Base-by-base conservation (phyloP, 306 rosid species). In the Acacia crassicarpa region DNA sequence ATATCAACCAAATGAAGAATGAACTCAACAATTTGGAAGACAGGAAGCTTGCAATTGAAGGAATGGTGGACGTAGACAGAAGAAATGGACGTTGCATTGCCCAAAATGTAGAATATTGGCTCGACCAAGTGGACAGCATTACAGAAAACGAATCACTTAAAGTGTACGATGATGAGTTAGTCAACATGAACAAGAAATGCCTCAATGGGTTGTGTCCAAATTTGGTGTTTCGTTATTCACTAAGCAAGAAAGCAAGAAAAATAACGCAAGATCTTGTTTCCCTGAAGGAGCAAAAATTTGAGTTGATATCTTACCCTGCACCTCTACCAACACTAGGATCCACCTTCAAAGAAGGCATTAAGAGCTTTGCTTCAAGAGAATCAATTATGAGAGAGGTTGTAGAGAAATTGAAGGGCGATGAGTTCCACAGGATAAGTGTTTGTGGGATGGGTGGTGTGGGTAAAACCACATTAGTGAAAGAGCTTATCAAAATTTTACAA, bases 401-500 rank as follows among this genome's bases (percentile, higher is more conserved):
- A 16, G 63, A 58, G 46, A 75, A 25, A 33, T 2, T 80, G 38
- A 46, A 75, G 22, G 53, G 49, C 46, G 87, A 84, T 2, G 8
- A 68, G 11, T 3, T 79, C 41, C 61, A 67, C 3, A 75, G 63
- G 70, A 4, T 75, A 4, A 19, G 74, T 13, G 35, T 84, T 15
- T 84, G 86, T 38, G 87, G 84, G 46, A 84, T 84, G 87, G 83
- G 78, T 2, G 87, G 87, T 5, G 78, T 84, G 20, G 87, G 87
- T 1, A 84, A 84, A 30, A 79, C 87, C 66, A 58, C 78, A 0
- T 14, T 84, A 3, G 87, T 75, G 67, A 79, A 74, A 68, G 78
- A 44, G 69, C 1, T 84, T 3, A 69, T 83, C 22, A 63, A 78
- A 51, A 44, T 13, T 49, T 1, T n/a, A 25, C 76, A 83, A 40